Evolutionary conservation across 345 rosid species (phyloP), one percentile per base, ranked within the genome.

Genomic region (Camelina hispida): DNA sequence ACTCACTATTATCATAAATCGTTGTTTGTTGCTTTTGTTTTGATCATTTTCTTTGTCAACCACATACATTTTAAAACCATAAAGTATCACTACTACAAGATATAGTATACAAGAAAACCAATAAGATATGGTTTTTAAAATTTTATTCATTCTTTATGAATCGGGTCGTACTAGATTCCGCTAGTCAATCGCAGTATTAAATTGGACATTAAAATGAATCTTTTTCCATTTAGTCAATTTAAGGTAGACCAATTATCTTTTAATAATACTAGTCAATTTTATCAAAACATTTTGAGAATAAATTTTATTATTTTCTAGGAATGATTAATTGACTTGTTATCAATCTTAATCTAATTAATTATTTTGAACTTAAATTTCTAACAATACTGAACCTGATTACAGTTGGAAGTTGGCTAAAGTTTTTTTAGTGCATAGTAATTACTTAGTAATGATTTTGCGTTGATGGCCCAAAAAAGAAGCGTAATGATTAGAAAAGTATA

Each of bases 151-250:
- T 7, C 40, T 55, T 44, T 55, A 73, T 44, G 62, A 72, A 28
- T 2, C 14, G 34, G 40, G 59, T 56, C 58, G 42, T 74, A 34
- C 30, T 5, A 47, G 42, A 56, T 18, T 54, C 65, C 23, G 4
- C 11, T 17, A 55, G 77, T 73, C 55, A 50, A 57, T 34, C 34
- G 5, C 48, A 40, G 4, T 18, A 32, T 38, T 6, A 73, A 32
- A 62, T 30, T 11, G 17, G 44, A 62, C 46, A 42, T 6, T 30
- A 38, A 50, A 43, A 2, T 25, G 28, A 50, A 72, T 48, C 2
- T 16, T 34, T 54, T 73, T 28, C 30, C 10, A 10, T n/a, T 2
- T 18, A 64, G 72, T 66, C 72, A 66, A 62, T 3, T 10, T 43
- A 7, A 60, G 14, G 5, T 65, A 43, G 65, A 73, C 64, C 38